Base-by-base conservation (phyloP, 306 rosid species). In the Prunus padus region DNA sequence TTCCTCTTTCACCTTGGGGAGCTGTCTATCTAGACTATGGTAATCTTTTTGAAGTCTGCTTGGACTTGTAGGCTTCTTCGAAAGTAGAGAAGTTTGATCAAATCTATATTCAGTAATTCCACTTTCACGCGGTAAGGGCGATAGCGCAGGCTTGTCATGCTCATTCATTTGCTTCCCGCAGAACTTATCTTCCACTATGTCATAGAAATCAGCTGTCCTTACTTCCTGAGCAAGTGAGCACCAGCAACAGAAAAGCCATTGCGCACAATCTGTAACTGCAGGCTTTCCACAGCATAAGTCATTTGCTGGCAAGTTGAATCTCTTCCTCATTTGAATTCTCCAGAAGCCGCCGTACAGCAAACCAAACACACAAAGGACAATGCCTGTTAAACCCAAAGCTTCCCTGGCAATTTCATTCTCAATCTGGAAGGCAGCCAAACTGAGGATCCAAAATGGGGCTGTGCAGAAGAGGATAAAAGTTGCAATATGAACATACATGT, bases 151-250 rank as follows among this genome's bases (percentile, higher is more conserved):
- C 59, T 37, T 75, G 70, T 16, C 76, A 2, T 23, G 63, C 23
- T 19, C 71, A 5, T 51, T 11, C 30, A 19, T 44, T 31, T 49
- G 67, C 45, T 60, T 84, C 69, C 67, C 62, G 81, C 79, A 69
- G 20, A 69, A 76, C 9, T 83, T 79, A 18, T 73, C 81, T 25
- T 83, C 74, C 54, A 81, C 71, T 47, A 71, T 66, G 67, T 83
- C 83, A 65, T 83, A 85, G 80, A 42, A 85, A 63, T 83, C 74
- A 10, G 82, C 83, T 8, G 92, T 88, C 54, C 92, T 71, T 44
- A 85, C 86, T 77, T 87, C 91, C 74, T 87, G 91, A 60, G 89
- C 89, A 61, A 87, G 84, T 61, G 92, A 81, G 67, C 92, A 88
- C 84, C 89, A 85, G 60, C 87, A 88, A 46, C 92, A 88, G 30